Conservation (phyloP, 306 rosid genomes). For the Cyclanthera cordifolia region DNA sequence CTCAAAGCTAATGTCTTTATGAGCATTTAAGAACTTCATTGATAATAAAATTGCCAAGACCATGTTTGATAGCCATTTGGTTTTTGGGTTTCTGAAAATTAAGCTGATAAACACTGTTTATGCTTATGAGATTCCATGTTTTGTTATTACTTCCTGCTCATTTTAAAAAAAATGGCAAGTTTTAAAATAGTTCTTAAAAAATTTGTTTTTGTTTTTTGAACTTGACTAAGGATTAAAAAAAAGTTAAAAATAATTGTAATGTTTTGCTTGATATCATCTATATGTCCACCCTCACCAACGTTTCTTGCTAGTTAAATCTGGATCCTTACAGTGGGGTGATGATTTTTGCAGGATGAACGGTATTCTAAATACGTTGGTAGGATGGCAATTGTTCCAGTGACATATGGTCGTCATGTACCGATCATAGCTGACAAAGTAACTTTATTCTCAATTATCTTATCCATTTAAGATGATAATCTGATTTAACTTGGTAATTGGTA, state of each 20-base stretch:
- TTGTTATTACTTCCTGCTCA: too few species aligned
- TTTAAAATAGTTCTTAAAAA: too few species aligned
- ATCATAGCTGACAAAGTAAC: conserved; percentile 71
- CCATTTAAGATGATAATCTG: background rate
- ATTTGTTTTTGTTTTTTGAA: too few species aligned
- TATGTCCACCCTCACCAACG: background rate
- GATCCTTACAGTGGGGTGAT: conserved; percentile 10
- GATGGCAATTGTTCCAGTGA: conserved; percentile 91
- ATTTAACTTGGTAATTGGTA: background rate
- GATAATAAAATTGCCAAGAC: background rate
- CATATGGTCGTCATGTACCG: conserved; percentile 92
- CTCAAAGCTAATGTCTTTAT: background rate
- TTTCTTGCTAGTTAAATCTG: background rate
- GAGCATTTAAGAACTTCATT: background rate
- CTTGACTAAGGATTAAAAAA: too few species aligned
- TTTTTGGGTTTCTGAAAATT: too few species aligned
- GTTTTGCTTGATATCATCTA: background rate
- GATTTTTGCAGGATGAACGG: conserved; percentile 70
- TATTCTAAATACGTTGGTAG: conserved; percentile 63
- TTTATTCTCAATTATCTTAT: background rate
- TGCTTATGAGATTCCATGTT: too few species aligned
- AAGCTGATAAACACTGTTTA: too few species aligned
- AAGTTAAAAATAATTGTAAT: background rate
- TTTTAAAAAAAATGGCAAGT: too few species aligned
- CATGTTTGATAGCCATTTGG: too few species aligned